Conservation (phyloP, 306 rosid species). For the Quercus bicolor region DNA sequence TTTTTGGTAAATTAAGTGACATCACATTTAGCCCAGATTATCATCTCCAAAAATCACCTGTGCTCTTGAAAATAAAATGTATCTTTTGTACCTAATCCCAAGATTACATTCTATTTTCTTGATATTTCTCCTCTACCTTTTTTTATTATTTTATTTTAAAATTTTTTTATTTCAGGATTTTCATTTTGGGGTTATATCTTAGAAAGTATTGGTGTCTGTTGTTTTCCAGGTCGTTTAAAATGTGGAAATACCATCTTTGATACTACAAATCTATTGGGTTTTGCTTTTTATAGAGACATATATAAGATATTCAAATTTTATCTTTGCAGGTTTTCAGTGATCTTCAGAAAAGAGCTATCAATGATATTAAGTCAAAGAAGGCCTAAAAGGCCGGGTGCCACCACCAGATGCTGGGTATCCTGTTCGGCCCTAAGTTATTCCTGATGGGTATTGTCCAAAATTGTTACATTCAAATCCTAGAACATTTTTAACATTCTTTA, state of each 20-base stretch:
- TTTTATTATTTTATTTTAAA: too few species aligned
- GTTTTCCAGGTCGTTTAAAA: too few species aligned
- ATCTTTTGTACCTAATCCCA: too few species aligned
- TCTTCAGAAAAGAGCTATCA: not conserved
- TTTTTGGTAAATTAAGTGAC: too few species aligned
- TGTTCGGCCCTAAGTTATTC: not conserved
- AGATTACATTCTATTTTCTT: too few species aligned
- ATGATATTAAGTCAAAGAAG: not conserved
- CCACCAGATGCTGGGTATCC: not conserved
- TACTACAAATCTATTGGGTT: not conserved
- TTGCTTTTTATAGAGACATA: not conserved
- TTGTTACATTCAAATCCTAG: not conserved
- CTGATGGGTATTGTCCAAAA: not conserved
- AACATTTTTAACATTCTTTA: not conserved
- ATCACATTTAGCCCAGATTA: not conserved
- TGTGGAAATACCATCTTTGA: too few species aligned
- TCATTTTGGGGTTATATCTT: too few species aligned
- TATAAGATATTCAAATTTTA: not conserved
- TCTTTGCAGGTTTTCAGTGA: not conserved
- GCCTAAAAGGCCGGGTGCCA: too few species aligned
- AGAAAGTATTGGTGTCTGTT: too few species aligned
- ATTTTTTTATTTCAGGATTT: too few species aligned
- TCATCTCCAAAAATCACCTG: not conserved
- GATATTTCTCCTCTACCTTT: too few species aligned
- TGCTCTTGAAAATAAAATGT: not conserved